Evolutionary conservation across 2,329 filamentous ascomycete species (phyloP).

Genomic region (Sporothrix pallida): DNA sequence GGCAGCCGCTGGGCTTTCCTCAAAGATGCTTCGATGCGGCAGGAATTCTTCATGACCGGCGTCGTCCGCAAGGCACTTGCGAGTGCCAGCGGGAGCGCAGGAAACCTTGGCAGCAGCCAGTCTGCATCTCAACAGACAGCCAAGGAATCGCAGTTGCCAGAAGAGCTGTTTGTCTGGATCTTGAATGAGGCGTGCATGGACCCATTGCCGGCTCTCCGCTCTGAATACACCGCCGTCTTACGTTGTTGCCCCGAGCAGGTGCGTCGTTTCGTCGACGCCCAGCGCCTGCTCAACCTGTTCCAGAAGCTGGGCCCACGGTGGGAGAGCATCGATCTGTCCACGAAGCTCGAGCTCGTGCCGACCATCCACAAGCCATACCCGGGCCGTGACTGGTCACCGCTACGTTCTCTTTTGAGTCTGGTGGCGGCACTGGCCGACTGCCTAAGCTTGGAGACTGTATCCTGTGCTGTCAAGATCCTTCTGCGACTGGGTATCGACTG

Average conservation of each 20-base stretch:
- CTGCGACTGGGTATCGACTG: conserved; percentile 62
- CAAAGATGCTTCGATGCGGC: conserved; percentile 55
- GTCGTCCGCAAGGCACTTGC: conserved; percentile 61
- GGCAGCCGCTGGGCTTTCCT: conserved; percentile 56
- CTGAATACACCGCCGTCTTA: conserved; percentile 65
- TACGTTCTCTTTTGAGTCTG: conserved; percentile 53
- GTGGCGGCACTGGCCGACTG: conserved; percentile 47
- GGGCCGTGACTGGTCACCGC: conserved; percentile 52
- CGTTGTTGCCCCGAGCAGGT: conserved; percentile 47
- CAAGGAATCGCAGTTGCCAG: conserved; percentile 53
- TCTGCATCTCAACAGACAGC: conserved; percentile 16
- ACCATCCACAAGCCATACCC: conserved; percentile 40
- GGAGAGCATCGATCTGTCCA: conserved; percentile 47
- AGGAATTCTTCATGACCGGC: conserved; percentile 67
- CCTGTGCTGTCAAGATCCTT: conserved; percentile 54
- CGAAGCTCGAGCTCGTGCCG: conserved; percentile 36
- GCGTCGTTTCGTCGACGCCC: conserved; percentile 53
- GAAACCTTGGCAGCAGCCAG: not conserved
- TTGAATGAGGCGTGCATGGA: conserved; percentile 64
- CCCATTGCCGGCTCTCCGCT: conserved; percentile 57
- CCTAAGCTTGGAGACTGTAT: conserved; percentile 46
- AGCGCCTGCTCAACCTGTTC: conserved; percentile 61
- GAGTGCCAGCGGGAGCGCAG: not conserved
- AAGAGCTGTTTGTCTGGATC: conserved; percentile 71
- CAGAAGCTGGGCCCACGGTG: conserved; percentile 61